Conservation (phyloP, 768 basidiomycete genomes). For the Boletus rufocinnamomeus region DNA sequence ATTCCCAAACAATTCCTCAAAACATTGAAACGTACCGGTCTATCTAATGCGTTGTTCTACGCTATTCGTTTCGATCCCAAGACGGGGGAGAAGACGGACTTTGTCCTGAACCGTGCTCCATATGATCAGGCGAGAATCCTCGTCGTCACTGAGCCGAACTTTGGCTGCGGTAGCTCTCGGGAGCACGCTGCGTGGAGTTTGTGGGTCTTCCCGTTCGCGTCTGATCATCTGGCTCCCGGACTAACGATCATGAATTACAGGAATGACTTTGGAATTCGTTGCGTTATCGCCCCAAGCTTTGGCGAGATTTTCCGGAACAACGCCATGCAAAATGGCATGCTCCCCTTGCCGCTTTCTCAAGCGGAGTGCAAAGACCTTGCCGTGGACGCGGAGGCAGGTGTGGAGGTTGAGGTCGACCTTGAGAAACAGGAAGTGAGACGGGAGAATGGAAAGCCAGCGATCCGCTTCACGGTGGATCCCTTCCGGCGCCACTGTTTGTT, state of each 20-base stretch:
- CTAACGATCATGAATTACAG: slow-evolving; percentile 35
- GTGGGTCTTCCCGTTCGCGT: slow-evolving; percentile 43
- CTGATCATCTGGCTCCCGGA: neutral
- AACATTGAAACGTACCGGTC: slow-evolving; percentile 86
- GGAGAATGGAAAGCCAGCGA: slow-evolving; percentile 66
- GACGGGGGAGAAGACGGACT: slow-evolving; percentile 80
- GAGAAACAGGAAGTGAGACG: slow-evolving; percentile 80
- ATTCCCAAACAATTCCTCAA: slow-evolving; percentile 95
- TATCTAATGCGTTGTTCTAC: slow-evolving; percentile 81
- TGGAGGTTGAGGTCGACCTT: slow-evolving; percentile 82
- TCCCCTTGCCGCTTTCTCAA: slow-evolving; percentile 72
- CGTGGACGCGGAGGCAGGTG: slow-evolving; percentile 72
- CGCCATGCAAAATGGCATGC: slow-evolving; percentile 92
- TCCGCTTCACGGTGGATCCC: slow-evolving; percentile 79
- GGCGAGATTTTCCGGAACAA: slow-evolving; percentile 92
- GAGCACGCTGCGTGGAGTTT: slow-evolving; percentile 91
- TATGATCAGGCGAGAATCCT: slow-evolving; percentile 77
- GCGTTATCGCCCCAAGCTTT: slow-evolving; percentile 85
- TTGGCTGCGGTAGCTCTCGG: slow-evolving; percentile 88
- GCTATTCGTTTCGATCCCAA: slow-evolving; percentile 76
- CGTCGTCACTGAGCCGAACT: slow-evolving; percentile 84
- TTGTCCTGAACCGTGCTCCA: slow-evolving; percentile 79
- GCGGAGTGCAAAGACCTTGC: slow-evolving; percentile 72
- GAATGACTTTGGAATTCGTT: slow-evolving; percentile 89
- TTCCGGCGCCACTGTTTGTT: slow-evolving; percentile 94